Base-by-base conservation (phyloP, 441 rosid species). In the Gossypium gossypioides region DNA sequence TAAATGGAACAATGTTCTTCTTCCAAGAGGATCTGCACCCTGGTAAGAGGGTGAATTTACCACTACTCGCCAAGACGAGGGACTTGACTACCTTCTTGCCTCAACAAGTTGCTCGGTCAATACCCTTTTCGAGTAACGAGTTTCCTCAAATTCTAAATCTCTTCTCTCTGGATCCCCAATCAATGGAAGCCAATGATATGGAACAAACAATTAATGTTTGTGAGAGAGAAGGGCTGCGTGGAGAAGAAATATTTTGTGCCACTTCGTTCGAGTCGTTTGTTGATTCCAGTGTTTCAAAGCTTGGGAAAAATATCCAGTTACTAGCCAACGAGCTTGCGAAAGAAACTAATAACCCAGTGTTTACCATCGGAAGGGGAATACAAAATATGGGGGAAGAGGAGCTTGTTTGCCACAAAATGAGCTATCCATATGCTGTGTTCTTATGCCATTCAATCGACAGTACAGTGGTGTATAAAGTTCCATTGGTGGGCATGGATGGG, bases 1-100 rank as follows among this genome's bases (percentile, higher is more conserved):
- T 34, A 6, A 48, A 48, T 16, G 59, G 19, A 25, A 68, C 40
- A 1, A 54, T 37, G 6, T 69, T 4, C 46, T 54, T 69, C 64
- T 54, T 54, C 19, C 60, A 37, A 37, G 10, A 54, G 7, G 64
- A 69, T 37, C 50, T 69, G 4, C 73, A 19, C 21, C 34, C 64
- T 3, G 73, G 73, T 12, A 69, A 54, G 64, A 13, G 4, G 56
- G 34, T 69, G 37, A 69, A 69, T 13, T 19, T 69, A 29, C 34
- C 51, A n/a, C 13, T 22, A 10, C 63, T 69, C 34, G 21, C n/a
- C 46, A 56, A 10, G 51, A 21, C 16, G 7, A 21, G n/a, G 62
- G 59, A 54, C 27, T 18, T 3, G 9, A 1, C 72, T 2, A 32
- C 72, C 2, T 69, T 55, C 34, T 37, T 69, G 34, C 34, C 73